These are phyloP conservation scores for Aspergillus neotritici DNA, from an alignment of 2,329 filamentous ascomycete genomes.

Conservation along the genomic window DNA sequence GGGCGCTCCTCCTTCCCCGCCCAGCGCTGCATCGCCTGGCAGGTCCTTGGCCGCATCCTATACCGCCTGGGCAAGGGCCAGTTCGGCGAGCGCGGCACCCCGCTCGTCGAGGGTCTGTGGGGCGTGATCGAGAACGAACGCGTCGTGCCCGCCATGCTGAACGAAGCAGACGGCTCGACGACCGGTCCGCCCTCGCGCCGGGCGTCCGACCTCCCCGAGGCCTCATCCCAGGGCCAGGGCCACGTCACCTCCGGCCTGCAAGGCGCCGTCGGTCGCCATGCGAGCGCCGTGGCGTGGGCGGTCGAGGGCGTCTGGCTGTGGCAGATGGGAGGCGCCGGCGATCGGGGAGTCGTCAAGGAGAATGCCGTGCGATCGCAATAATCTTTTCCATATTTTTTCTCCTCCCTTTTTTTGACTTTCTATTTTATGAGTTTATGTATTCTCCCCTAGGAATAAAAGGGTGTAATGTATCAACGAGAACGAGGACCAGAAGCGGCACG, in stretches of 20 bases:
- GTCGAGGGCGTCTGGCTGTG: slow-evolving; percentile 87
- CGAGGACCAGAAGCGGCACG: no score
- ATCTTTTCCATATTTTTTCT: no score
- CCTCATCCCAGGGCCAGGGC: slow-evolving; percentile 7
- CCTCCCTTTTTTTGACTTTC: no score
- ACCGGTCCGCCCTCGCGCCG: slow-evolving; percentile 1
- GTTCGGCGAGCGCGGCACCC: slow-evolving; percentile 56
- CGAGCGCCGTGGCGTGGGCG: slow-evolving; percentile 76
- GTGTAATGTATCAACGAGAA: no score
- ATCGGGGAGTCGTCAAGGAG: slow-evolving; percentile 36
- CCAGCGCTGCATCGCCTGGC: slow-evolving; percentile 86
- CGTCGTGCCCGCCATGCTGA: slow-evolving; percentile 69
- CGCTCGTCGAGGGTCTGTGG: slow-evolving; percentile 77
- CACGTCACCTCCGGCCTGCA: not conserved
- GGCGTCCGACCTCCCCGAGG: slow-evolving; percentile 35
- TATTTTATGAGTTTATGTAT: no score
- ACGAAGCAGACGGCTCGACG: slow-evolving; percentile 62
- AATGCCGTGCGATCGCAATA: slow-evolving; percentile 26
- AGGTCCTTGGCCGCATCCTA: slow-evolving; percentile 78
- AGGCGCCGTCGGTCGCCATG: slow-evolving; percentile 51
- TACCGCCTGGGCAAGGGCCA: slow-evolving; percentile 74
- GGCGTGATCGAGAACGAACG: slow-evolving; percentile 67
- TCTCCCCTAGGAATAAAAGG: no score
- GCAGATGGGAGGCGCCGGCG: slow-evolving; percentile 59
- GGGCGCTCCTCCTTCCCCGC: slow-evolving; percentile 75